These are phyloP conservation scores for Lignosus rhinocerotis DNA, from an alignment of 1,284 basidiomycete species.

Conservation along the genomic window DNA sequence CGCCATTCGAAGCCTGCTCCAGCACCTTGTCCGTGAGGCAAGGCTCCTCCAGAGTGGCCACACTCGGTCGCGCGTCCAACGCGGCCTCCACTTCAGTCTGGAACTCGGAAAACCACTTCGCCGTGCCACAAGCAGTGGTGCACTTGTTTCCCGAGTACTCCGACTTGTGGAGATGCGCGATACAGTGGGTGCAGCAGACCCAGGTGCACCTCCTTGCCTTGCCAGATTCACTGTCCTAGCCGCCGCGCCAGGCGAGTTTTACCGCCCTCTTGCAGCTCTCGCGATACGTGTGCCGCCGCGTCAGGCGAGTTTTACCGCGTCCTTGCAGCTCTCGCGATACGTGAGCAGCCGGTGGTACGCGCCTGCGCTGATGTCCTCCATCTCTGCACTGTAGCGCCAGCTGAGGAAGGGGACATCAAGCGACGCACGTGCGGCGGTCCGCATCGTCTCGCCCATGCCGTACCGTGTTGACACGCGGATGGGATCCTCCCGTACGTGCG, in stretches of 20 bases:
- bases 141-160: too few relatives aligned
- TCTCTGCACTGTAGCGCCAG: background rate
- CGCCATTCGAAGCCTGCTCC: background rate
- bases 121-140: background rate
- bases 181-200: background rate
- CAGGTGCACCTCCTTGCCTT: background rate
- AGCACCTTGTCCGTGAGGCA: background rate
- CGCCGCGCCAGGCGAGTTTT: too few relatives aligned
- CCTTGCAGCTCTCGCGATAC: background rate
- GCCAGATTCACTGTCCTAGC: too few relatives aligned
- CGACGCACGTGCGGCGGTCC: background rate
- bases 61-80: background rate
- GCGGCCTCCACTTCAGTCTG: background rate
- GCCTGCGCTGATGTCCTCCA: conserved; percentile 5
- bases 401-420: background rate
- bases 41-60: background rate
- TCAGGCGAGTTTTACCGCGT: background rate
- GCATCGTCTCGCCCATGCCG: background rate
- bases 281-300: background rate
- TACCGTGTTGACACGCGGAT: conserved; percentile 30
- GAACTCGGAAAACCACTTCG: background rate
- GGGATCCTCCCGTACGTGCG: conserved; percentile 32
- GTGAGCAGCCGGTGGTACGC: conserved; percentile 12
- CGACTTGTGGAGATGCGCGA: background rate
- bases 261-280: background rate